phyloP scores from a whole-genome alignment of 106 monocot genomes.

The Xerophyta viscosa region DNA sequence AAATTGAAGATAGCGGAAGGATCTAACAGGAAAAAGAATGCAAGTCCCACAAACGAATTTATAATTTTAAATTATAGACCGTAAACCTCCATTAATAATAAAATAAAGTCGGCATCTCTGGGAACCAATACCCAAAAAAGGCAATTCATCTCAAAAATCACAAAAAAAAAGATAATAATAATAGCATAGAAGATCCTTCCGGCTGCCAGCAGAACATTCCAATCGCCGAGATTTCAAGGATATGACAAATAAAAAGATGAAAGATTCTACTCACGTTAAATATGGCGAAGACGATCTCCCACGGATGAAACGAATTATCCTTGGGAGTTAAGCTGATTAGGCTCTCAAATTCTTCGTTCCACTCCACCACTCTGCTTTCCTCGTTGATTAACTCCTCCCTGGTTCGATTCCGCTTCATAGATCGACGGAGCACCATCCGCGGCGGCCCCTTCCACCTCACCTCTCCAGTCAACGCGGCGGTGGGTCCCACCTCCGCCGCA shows the following conservation, averaged over 20 bases:
- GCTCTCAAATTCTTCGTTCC: constrained; percentile 35
- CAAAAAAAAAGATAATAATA: too few species aligned
- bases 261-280: constrained; percentile 42
- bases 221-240: too few species aligned
- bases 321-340: constrained; percentile 36
- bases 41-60: too few species aligned
- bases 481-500: constrained; percentile 1
- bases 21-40: too few species aligned
- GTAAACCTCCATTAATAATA: too few species aligned
- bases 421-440: constrained; percentile 1
- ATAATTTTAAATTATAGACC: too few species aligned
- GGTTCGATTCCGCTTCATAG: constrained; percentile 11
- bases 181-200: too few species aligned
- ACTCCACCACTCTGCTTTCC: neutral
- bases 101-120: too few species aligned
- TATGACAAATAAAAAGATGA: neutral
- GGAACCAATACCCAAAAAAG: too few species aligned
- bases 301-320: constrained; percentile 48
- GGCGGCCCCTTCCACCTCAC: constrained; percentile 1
- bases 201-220: too few species aligned
- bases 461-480: neutral
- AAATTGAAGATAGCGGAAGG: too few species aligned
- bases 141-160: too few species aligned
- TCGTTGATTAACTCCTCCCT: constrained; percentile 1
- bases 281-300: constrained; percentile 60